These are phyloP conservation scores for Suhomyces vadensis DNA, from an alignment of 805 yeast species.

Conservation along the genomic window DNA sequence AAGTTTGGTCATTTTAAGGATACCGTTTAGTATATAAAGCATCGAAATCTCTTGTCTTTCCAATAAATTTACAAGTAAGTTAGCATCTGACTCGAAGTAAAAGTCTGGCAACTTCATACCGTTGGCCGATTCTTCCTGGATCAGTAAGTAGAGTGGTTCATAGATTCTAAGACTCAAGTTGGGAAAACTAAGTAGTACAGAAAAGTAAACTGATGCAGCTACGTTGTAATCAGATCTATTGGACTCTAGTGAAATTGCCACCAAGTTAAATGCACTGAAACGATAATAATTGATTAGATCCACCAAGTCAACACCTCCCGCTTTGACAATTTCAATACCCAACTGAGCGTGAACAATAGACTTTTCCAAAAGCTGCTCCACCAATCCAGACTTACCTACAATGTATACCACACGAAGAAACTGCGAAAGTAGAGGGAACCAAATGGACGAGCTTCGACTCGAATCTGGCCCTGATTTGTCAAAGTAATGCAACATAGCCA, in stretches of 20 bases:
- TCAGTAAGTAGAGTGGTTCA: slow-evolving; percentile 8
- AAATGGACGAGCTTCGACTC: slow-evolving; percentile 11
- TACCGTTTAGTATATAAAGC: slow-evolving; percentile 26
- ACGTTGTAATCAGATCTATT: slow-evolving; percentile 4
- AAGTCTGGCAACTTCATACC: slow-evolving; percentile 6
- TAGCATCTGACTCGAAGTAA: not conserved
- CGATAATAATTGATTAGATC: slow-evolving; percentile 27
- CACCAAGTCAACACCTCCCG: slow-evolving; percentile 14
- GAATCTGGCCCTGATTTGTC: not conserved
- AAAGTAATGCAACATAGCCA: slow-evolving; percentile 6
- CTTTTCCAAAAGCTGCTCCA: slow-evolving; percentile 16
- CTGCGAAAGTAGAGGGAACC: slow-evolving; percentile 18
- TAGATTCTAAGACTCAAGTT: slow-evolving; percentile 14
- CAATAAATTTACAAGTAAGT: slow-evolving; percentile 10
- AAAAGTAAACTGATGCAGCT: slow-evolving; percentile 27
- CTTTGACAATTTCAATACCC: slow-evolving; percentile 20
- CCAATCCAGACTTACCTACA: slow-evolving; percentile 18
- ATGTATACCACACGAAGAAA: slow-evolving; percentile 19
- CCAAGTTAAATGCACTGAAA: slow-evolving; percentile 30
- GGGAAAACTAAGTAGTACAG: slow-evolving; percentile 25
- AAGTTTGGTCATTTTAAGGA: slow-evolving; percentile 20
- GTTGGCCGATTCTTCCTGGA: slow-evolving; percentile 4
- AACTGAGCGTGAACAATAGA: slow-evolving; percentile 21
- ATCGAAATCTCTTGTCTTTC: slow-evolving; percentile 34
- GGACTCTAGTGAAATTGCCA: slow-evolving; percentile 17